These are phyloP conservation scores for Berberis thunbergii DNA, from an alignment of 164 flowering plant genomes.

Conservation along the genomic window DNA sequence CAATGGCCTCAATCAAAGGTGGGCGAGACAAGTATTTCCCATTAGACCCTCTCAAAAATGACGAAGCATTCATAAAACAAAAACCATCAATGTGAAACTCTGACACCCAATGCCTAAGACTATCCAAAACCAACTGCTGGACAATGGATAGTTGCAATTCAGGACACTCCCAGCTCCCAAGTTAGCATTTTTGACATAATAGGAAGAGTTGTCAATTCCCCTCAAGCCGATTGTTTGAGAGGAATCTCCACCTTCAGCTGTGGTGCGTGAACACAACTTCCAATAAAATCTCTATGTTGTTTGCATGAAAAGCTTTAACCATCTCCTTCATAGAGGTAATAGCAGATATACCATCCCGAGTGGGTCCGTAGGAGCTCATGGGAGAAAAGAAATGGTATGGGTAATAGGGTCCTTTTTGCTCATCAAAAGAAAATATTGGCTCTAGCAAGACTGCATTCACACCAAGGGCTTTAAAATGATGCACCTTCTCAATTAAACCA, in stretches of 20 bases:
- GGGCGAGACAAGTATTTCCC: slow-evolving; percentile 73
- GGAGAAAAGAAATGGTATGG: slow-evolving; percentile 88
- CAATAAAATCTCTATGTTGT: slow-evolving; percentile 71
- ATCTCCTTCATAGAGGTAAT: slow-evolving; percentile 74
- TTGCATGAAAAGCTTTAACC: slow-evolving; percentile 73
- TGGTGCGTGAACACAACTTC: slow-evolving; percentile 83
- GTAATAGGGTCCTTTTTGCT: slow-evolving; percentile 66
- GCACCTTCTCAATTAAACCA: slow-evolving; percentile 59
- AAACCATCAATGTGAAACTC: slow-evolving; percentile 93
- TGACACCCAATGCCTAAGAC: slow-evolving; percentile 80
- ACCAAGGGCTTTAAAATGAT: slow-evolving; percentile 66
- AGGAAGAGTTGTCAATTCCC: slow-evolving; percentile 61
- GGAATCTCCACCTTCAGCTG: slow-evolving; percentile 42
- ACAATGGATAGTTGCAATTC: slow-evolving; percentile 70
- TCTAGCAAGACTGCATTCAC: slow-evolving; percentile 79
- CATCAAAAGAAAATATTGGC: slow-evolving; percentile 70
- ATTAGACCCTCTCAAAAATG: slow-evolving; percentile 48
- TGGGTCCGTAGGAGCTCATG: slow-evolving; percentile 37
- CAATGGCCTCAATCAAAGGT: slow-evolving; percentile 78
- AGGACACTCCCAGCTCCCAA: slow-evolving; percentile 31
- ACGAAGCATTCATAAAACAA: slow-evolving; percentile 68
- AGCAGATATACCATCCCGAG: slow-evolving; percentile 31
- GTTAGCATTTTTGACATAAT: slow-evolving; percentile 21
- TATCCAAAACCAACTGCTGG: slow-evolving; percentile 67
- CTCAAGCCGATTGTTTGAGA: slow-evolving; percentile 27